phyloP scores from a whole-genome alignment of 2,329 filamentous ascomycete species.

The Alternaria triticina region DNA sequence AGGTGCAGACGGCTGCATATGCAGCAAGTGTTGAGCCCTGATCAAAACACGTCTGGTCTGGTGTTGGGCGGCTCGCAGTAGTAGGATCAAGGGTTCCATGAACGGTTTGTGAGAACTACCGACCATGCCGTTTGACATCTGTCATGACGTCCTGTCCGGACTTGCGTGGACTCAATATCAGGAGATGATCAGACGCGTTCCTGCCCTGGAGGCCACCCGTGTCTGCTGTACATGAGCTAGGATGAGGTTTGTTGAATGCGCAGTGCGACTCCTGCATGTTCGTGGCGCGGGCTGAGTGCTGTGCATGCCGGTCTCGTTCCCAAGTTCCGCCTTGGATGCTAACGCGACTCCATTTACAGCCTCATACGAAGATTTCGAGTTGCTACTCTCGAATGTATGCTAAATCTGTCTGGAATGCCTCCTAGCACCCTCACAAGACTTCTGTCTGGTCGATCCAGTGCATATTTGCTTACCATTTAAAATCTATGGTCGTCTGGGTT shows the following conservation, averaged over 20 bases:
- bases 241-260: constrained; percentile 9
- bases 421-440: not conserved
- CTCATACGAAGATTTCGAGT: not conserved
- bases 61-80: constrained; percentile 1
- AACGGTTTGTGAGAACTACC: not conserved
- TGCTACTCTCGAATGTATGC: not conserved
- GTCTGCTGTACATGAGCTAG: constrained; percentile 3
- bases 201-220: not conserved
- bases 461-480: not conserved
- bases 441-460: not conserved
- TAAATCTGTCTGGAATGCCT: not conserved
- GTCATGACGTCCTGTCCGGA: constrained; percentile 10
- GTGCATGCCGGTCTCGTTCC: constrained; percentile 12
- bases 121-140: not conserved
- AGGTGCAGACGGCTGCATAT: constrained; percentile 27
- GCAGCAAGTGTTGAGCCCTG: constrained; percentile 21
- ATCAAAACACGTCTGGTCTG: not conserved
- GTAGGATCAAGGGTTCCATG: not conserved
- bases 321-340: constrained; percentile 12
- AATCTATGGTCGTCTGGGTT: not conserved
- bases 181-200: not conserved
- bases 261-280: constrained; percentile 14
- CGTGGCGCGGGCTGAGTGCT: constrained; percentile 12
- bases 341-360: not conserved
- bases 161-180: constrained; percentile 1